These are phyloP conservation scores for Simmondsia chinensis DNA, from an alignment of 148 eudicot genomes.

Conservation along the genomic window DNA sequence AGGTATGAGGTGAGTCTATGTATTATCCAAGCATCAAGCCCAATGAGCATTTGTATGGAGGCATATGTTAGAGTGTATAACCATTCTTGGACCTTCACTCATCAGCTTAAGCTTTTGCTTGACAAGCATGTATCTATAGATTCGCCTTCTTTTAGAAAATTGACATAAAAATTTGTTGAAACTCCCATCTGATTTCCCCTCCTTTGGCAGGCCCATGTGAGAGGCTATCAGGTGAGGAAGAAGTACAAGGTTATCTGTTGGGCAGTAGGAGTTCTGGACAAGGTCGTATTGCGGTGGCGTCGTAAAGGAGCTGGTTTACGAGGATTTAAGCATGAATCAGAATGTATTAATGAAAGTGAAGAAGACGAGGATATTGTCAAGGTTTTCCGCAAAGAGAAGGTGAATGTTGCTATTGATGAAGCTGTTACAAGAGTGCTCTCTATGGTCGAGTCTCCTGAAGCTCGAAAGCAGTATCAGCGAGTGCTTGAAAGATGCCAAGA, in stretches of 20 bases:
- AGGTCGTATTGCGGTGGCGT: slow-evolving; percentile 84
- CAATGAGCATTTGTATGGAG: too few relatives aligned
- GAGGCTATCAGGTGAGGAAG: slow-evolving; percentile 89
- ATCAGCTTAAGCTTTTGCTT: too few relatives aligned
- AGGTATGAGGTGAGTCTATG: too few relatives aligned
- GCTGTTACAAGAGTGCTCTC: slow-evolving; percentile 76
- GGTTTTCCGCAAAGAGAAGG: slow-evolving; percentile 65
- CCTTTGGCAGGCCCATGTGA: slow-evolving; percentile 75
- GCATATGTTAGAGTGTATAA: too few relatives aligned
- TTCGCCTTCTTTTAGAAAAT: too few relatives aligned
- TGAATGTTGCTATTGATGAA: slow-evolving; percentile 66
- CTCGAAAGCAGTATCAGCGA: slow-evolving; percentile 79
- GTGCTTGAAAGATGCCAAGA: slow-evolving; percentile 61
- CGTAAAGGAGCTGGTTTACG: slow-evolving; percentile 77
- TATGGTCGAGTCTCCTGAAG: slow-evolving; percentile 79
- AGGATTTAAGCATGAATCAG: slow-evolving; percentile 51
- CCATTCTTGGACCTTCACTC: too few relatives aligned
- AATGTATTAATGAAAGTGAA: slow-evolving; percentile 39
- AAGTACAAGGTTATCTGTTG: slow-evolving; percentile 69
- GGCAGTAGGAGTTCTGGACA: slow-evolving; percentile 84
- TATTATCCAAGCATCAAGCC: too few relatives aligned
- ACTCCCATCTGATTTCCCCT: slow-evolving; percentile 2
- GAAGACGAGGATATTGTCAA: slow-evolving; percentile 55
- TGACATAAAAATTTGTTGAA: too few relatives aligned
- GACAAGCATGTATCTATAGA: too few relatives aligned